Evolutionary conservation across 306 rosid species (phyloP).

Genomic region (Prunus mongolica): DNA sequence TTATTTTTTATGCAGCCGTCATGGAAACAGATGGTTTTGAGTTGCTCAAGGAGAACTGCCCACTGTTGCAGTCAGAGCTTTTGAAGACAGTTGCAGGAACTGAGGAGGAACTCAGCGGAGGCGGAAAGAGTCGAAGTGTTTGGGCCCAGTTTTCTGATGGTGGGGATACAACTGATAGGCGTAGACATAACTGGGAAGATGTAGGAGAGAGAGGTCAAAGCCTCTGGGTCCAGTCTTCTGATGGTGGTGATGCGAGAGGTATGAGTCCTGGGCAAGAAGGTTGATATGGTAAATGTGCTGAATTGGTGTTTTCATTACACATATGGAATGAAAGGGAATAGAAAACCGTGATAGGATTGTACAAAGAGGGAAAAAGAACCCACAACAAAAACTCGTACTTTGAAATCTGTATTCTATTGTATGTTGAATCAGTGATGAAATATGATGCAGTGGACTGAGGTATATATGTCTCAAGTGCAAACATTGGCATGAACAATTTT

Average conservation of each 20-base stretch:
- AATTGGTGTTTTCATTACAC: not conserved
- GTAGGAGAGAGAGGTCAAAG: slow-evolving; percentile 63
- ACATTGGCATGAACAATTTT: not conserved
- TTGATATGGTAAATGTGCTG: slow-evolving; percentile 19
- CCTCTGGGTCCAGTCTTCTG: slow-evolving; percentile 75
- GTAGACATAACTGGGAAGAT: slow-evolving; percentile 80
- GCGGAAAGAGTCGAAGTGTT: slow-evolving; percentile 79
- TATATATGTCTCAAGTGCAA: not conserved
- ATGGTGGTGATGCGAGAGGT: slow-evolving; percentile 63
- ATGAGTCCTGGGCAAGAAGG: slow-evolving; percentile 70
- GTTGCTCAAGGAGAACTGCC: slow-evolving; percentile 85
- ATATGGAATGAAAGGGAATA: not conserved
- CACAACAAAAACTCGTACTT: not conserved
- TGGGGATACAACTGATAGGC: slow-evolving; percentile 75
- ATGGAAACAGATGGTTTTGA: slow-evolving; percentile 95
- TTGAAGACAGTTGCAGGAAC: slow-evolving; percentile 90
- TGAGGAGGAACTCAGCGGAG: slow-evolving; percentile 84
- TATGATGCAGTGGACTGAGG: not conserved
- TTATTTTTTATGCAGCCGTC: slow-evolving; percentile 61
- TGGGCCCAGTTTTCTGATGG: slow-evolving; percentile 98
- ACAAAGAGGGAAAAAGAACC: not conserved
- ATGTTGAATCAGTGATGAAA: not conserved
- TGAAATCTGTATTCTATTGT: not conserved
- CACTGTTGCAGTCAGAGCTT: slow-evolving; percentile 87
- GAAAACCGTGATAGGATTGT: not conserved